Conservation (phyloP, 164 flowering plant species). For the Stephania cephalantha region DNA sequence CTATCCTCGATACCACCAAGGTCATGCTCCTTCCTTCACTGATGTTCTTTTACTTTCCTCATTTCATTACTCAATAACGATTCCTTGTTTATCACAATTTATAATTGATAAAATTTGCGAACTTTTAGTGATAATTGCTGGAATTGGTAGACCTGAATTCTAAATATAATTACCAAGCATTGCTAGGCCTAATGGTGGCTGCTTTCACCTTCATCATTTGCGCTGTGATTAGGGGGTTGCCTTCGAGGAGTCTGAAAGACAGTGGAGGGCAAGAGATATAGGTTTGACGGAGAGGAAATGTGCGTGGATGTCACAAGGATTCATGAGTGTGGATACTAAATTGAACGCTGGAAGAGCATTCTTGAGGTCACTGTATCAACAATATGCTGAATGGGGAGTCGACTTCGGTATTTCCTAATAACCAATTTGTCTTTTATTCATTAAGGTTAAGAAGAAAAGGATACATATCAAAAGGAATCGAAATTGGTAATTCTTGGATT, state of each 20-base stretch:
- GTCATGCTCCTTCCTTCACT: conserved; percentile 24
- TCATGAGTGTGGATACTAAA: conserved; percentile 83
- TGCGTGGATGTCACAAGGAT: conserved; percentile 85
- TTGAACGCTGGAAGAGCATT: conserved; percentile 79
- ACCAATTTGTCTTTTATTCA: not conserved
- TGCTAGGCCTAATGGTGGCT: conserved; percentile 1
- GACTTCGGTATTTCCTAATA: conserved; percentile 58
- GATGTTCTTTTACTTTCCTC: not conserved
- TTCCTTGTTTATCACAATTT: not conserved
- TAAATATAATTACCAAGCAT: not conserved
- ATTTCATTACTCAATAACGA: not conserved
- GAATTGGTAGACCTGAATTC: not conserved
- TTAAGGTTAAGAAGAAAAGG: not conserved
- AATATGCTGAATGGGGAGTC: conserved; percentile 94
- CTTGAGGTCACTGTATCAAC: conserved; percentile 72
- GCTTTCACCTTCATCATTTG: not conserved
- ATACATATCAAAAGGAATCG: not conserved
- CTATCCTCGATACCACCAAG: conserved; percentile 57
- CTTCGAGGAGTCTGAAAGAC: conserved; percentile 51
- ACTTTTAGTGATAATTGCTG: not conserved
- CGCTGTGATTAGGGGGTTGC: conserved; percentile 44
- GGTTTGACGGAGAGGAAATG: conserved; percentile 60
- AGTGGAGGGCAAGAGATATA: conserved; percentile 74
- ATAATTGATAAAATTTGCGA: not conserved
- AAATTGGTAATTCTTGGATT: not conserved